Conservation (phyloP, 1,284 basidiomycete genomes). For the Tylopilus orsonianus region DNA sequence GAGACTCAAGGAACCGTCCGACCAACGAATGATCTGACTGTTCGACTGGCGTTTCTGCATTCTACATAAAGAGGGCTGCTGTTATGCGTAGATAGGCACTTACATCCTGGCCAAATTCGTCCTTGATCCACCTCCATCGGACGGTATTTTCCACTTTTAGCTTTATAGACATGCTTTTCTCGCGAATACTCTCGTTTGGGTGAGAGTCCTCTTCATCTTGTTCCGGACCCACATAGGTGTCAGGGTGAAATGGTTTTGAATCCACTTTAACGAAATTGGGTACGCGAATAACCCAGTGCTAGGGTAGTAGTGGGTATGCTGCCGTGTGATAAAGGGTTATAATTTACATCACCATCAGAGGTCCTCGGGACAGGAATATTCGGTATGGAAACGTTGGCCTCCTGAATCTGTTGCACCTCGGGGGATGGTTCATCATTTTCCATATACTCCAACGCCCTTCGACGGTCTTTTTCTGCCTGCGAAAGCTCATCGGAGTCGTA, state of each 20-base stretch:
- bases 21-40: slow-evolving; percentile 86
- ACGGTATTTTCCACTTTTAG: slow-evolving; percentile 89
- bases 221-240: slow-evolving; percentile 79
- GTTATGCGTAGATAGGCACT: slow-evolving; percentile 30
- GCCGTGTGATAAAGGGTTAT: neutral
- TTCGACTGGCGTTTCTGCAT: slow-evolving; percentile 81
- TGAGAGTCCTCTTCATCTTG: slow-evolving; percentile 67
- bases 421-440: slow-evolving; percentile 71
- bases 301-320: slow-evolving; percentile 11
- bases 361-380: slow-evolving; percentile 75
- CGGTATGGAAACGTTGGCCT: slow-evolving; percentile 73
- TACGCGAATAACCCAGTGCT: slow-evolving; percentile 83
- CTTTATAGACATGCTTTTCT: slow-evolving; percentile 77
- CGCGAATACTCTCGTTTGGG: slow-evolving; percentile 56
- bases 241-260: slow-evolving; percentile 78
- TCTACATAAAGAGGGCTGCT: slow-evolving; percentile 6
- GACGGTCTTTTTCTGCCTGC: slow-evolving; percentile 63
- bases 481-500: slow-evolving; percentile 66
- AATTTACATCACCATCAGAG: slow-evolving; percentile 67
- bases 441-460: slow-evolving; percentile 75
- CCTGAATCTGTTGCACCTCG: slow-evolving; percentile 55
- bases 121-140: slow-evolving; percentile 86
- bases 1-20: slow-evolving; percentile 84
- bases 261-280: slow-evolving; percentile 85
- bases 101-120: slow-evolving; percentile 68